Base-by-base conservation (phyloP, 2,329 filamentous ascomycete species). In the Aspergillus piperis region DNA sequence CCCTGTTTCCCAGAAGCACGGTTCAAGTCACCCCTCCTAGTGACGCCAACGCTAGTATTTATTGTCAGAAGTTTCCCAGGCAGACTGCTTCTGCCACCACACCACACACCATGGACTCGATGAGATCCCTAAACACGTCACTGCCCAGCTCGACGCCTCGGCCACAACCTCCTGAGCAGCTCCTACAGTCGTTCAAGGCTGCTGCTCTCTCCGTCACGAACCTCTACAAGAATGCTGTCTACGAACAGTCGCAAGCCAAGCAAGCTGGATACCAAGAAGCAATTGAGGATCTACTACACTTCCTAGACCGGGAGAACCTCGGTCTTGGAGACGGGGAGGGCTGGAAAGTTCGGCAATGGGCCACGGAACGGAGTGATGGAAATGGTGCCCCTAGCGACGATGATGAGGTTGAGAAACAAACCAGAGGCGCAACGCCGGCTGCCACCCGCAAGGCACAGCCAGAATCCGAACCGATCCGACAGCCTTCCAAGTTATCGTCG, bases 171-270 rank as follows among this genome's bases (percentile, higher is more conserved):
- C 77, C 80, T 3, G 80, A 82, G 68, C 76, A 81, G 72, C 86
- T 97, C 51, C 86, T 97, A 60, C 89, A 94, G 68, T 89, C 91
- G 60, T 99, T 99, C 83, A 95, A 92, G 76, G 88, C 90, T 15
- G 95, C 95, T 36, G 95, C 95, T 19, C 83, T 97, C 36, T 96
- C 92, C 5, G 93, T 98, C 58, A 98, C 95, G 51, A 96, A 96
- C 71, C 87, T 99, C 13, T 98, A 98, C 81, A 97, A 96, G 78
- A 93, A 89, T 41, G 94, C 94, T 3, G 89, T 91, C 11, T 83
- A 87, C 32, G 90, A 91, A 52, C 88, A 95, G 73, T 83, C 88
- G 53, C 88, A 88, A 70, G 88, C 92, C 50, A 87, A 91, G 53
- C 80, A 86, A 54, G 89, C 93, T 41, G 95, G 95, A 25, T 98